Conservation (phyloP, 2,329 filamentous ascomycete genomes). For the Aureobasidium melanogenum region DNA sequence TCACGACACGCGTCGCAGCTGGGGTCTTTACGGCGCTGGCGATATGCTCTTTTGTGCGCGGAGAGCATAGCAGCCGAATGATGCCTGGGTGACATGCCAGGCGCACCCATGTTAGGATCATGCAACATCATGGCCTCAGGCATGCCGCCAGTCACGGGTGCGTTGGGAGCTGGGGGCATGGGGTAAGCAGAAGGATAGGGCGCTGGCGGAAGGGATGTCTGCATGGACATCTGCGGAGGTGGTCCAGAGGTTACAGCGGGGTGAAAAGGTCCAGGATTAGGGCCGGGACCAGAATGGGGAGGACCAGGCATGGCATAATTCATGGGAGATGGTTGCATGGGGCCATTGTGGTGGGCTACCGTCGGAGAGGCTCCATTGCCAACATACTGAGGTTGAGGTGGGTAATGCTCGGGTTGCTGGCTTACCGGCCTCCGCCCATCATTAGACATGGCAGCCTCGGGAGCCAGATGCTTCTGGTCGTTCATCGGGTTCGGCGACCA, state of each 20-base stretch:
- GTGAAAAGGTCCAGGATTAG: not conserved
- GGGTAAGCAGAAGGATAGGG: conserved; percentile 8
- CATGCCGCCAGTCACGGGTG: not conserved
- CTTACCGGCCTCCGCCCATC: not conserved
- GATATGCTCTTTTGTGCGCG: conserved; percentile 85
- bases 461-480: conserved; percentile 2
- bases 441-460: conserved; percentile 7
- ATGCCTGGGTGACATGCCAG: conserved; percentile 31
- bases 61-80: conserved; percentile 46
- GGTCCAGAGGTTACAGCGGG: not conserved
- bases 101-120: conserved; percentile 6
- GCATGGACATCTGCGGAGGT: not conserved
- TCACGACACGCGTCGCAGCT: conserved; percentile 97
- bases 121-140: conserved; percentile 10
- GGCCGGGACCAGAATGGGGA: not conserved
- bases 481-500: not conserved
- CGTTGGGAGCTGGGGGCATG: not conserved
- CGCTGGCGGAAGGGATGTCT: conserved; percentile 1
- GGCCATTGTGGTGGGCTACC: conserved; percentile 1
- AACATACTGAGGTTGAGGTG: conserved; percentile 1
- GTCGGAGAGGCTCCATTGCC: conserved; percentile 7
- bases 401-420: conserved; percentile 10
- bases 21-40: conserved; percentile 89
- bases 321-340: conserved; percentile 9
- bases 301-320: conserved; percentile 2